Base-by-base conservation (phyloP, 495 filamentous ascomycete genomes). In the Tuber microsphaerosporum region DNA sequence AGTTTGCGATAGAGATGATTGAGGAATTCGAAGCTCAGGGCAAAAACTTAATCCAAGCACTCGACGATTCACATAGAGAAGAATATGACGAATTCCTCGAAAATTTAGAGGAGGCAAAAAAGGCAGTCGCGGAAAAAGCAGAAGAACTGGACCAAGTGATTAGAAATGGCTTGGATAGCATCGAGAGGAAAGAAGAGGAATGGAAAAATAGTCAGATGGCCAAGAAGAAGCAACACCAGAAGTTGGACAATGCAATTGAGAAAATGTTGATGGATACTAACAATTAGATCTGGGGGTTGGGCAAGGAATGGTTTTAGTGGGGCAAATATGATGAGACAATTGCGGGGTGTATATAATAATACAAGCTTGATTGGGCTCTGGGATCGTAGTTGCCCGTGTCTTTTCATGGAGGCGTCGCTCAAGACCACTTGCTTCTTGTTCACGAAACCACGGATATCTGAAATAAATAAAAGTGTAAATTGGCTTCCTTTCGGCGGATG, bases 11-110 rank as follows among this genome's bases (percentile, higher is more conserved):
- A 46, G 70, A 75, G 68, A 48, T 75, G 10, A 72, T 82, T 12
- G 75, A 79, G 16, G 72, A 75, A 34, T 82, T 81, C 20, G 80
- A 82, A 75, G 75, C 74, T 19, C 76, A 76, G 48, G 76, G 73
- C 22, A 75, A 75, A 1, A 72, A 71, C 68, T 74, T 81, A 19
- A 56, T 79, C 10, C 37, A 17, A 34, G 45, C 41, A 20, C 71
- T 81, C 31, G 70, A 72, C 17, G 48, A 76, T 43, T 75, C 76
- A 9, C 80, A 81, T 44, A 69, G n/a, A 19, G 43, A 72, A 2
- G 80, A 82, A 61, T 81, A 82, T 19, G 48, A 72, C 14, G 68
- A 74, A 2, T 81, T 81, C 69, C 43, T 81, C 10, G 34, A 16
- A 19, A 78, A 45, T 22, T 46, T 75, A 41, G 71, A 75, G 37